Evolutionary conservation across 2,329 filamentous ascomycete species (phyloP).

Genomic region (Xylaria multiplex): DNA sequence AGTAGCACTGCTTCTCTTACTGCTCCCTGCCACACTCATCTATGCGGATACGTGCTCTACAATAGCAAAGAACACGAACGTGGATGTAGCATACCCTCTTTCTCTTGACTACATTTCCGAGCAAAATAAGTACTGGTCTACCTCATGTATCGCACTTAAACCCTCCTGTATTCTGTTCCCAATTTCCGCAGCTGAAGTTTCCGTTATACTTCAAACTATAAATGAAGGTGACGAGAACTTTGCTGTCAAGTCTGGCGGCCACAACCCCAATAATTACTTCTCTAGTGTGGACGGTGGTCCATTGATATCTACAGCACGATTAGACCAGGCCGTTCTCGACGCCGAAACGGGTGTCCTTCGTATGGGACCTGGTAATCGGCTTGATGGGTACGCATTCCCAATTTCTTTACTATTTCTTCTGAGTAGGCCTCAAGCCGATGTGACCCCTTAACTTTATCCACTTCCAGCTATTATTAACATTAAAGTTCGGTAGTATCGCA

Average conservation of each 20-base stretch:
- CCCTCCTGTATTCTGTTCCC: slow-evolving; percentile 61
- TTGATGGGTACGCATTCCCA: slow-evolving; percentile 47
- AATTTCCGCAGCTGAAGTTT: slow-evolving; percentile 61
- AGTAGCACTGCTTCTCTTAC: slow-evolving; percentile 33
- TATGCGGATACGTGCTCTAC: slow-evolving; percentile 53
- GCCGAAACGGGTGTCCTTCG: slow-evolving; percentile 52
- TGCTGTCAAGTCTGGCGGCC: slow-evolving; percentile 67
- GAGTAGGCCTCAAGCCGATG: background rate
- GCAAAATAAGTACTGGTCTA: slow-evolving; percentile 58
- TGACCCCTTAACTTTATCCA: background rate
- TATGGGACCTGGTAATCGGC: slow-evolving; percentile 59
- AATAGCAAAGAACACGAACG: slow-evolving; percentile 48
- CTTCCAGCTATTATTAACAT: background rate
- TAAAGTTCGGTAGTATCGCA: slow-evolving; percentile 45
- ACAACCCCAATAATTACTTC: slow-evolving; percentile 64
- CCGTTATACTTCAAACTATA: slow-evolving; percentile 60
- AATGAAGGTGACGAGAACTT: slow-evolving; percentile 59
- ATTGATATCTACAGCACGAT: slow-evolving; percentile 59
- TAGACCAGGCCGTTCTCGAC: slow-evolving; percentile 55
- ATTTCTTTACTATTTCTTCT: background rate
- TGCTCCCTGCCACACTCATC: slow-evolving; percentile 36
- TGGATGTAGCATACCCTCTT: slow-evolving; percentile 50
- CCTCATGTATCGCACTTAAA: slow-evolving; percentile 54
- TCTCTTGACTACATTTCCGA: slow-evolving; percentile 52
- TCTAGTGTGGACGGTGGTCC: slow-evolving; percentile 61